Evolutionary conservation across 768 basidiomycete species (phyloP), one percentile per base, ranked within the genome.

Genomic region (Mycena haematopus): DNA sequence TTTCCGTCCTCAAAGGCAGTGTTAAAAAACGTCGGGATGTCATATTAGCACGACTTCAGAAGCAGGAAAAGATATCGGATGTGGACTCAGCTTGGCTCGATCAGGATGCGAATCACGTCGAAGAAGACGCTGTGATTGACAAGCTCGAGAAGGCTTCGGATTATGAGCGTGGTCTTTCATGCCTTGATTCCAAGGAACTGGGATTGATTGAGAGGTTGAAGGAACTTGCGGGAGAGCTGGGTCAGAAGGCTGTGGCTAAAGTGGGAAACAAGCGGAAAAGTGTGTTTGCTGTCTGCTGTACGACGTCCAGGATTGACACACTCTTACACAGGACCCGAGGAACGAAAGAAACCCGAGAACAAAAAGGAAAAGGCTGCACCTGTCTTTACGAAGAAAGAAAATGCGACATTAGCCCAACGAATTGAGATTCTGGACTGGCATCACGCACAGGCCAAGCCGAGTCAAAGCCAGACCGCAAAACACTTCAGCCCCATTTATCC

Each of bases 371-470:
- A 29, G 22, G 38, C 54, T 15, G 24, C 54, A 40, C 59, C 65
- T 2, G 45, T 65, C 17, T 64, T 63, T 46, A 58, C 52, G 0
- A 60, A 65, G 52, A 63, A 66, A 53, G 68, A 74, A 38, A 71
- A 70, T 68, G 71, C 69, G 13, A 72, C 66, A n/a, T n/a, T 72
- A 2, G 50, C 24, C 17, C 74, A 77, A 38, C 13, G 46, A 19
- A 72, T 74, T 49, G 56, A 75, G 42, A 71, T 74, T 50, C 58
- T 76, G 1, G 57, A 75, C 27, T 75, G 71, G 73, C 57, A 73
- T 38, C 65, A 74, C 44, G 44, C 35, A 13, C 70, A 76, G 40
- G 55, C 68, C 1, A 60, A 66, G 56, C 38, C 50, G 11, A 73
- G 66, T 19, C 76, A 76, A 56, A 47, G 17, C 0, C 62, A 57